Evolutionary conservation across 1,284 basidiomycete species (phyloP), one percentile per base, ranked within the genome.

Genomic region (Ceratobasidium sp.): DNA sequence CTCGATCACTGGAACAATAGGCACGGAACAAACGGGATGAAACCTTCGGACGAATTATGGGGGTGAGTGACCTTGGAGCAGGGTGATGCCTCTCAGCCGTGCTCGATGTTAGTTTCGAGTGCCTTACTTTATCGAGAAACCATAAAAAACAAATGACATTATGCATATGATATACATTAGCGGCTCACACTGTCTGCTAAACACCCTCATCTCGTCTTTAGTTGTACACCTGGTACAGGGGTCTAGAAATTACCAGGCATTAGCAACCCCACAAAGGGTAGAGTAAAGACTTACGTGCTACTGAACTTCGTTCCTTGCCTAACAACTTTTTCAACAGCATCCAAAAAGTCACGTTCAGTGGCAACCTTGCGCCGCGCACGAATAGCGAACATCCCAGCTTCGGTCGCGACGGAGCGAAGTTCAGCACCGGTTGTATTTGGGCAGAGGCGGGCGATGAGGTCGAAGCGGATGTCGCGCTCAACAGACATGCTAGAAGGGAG

Each of bases 351-450:
- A 80, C 98, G 96, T 83, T 98, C 95, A 1, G 95, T 97, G 61
- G 98, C 97, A 81, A 98, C 95, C 79, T 98, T 96, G 78, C 97
- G 86, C 74, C 97, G 89, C 83, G 98, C 97, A 53, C 97, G 89
- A 11, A 98, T 86, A 0, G 97, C 97, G 81, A 98, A 99, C 97
- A 98, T 98, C 90, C 95, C 96, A 37, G 96, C 97, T 85, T 99
- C 97, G 0, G 97, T 98, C 83, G 96, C 98, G 80, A 99, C 98
- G 84, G 97, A 96, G 43, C 97, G 89, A 11, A 98, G 97, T 82
- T 99, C 97, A 6, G 97, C 97, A 80, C 97, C 97, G 0, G 95
- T 81, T 97, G 94, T 2, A 98, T 98, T 82, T 98, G 96, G 0
- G 97, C 97, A 14, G 98, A 86, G 0, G 92, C 90, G 39, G 95